These are phyloP conservation scores for Colletotrichum higginsianum DNA, from an alignment of 2,329 filamentous ascomycete species.

Conservation along the genomic window DNA sequence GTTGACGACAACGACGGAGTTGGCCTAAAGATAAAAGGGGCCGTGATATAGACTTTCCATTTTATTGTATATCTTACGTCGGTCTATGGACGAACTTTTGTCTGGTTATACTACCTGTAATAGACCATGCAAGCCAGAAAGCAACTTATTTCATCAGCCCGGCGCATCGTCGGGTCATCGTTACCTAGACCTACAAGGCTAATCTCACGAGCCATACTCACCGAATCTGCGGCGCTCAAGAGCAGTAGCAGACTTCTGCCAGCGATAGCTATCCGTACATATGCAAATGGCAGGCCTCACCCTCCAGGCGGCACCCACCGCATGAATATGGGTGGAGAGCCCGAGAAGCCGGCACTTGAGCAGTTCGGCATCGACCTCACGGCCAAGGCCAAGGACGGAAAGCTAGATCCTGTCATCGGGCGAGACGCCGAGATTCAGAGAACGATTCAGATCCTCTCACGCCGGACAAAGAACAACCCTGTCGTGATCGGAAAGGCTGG, in stretches of 20 bases:
- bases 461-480: slow-evolving; percentile 95
- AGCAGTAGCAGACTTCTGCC: slow-evolving; percentile 54
- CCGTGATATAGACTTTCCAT: not conserved
- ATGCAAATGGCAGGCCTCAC: slow-evolving; percentile 82
- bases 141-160: slow-evolving; percentile 56
- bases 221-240: slow-evolving; percentile 12
- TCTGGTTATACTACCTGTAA: slow-evolving; percentile 1
- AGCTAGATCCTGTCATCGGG: slow-evolving; percentile 96
- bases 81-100: not conserved
- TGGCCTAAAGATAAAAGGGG: slow-evolving; percentile 19
- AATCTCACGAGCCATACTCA: slow-evolving; percentile 34
- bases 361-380: slow-evolving; percentile 94
- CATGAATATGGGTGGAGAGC: slow-evolving; percentile 86
- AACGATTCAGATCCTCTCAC: slow-evolving; percentile 93
- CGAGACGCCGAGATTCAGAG: slow-evolving; percentile 92
- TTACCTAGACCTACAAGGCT: slow-evolving; percentile 48
- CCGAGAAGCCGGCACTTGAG: slow-evolving; percentile 89
- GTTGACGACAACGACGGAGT: slow-evolving; percentile 11
- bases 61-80: not conserved
- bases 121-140: slow-evolving; percentile 59
- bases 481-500: slow-evolving; percentile 94
- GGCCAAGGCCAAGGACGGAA: slow-evolving; percentile 85
- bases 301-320: slow-evolving; percentile 93
- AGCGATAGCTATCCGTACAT: slow-evolving; percentile 62
- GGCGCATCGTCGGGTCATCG: slow-evolving; percentile 53